Base-by-base conservation (phyloP, 495 filamentous ascomycete species). In the Penicillium chermesinum region DNA sequence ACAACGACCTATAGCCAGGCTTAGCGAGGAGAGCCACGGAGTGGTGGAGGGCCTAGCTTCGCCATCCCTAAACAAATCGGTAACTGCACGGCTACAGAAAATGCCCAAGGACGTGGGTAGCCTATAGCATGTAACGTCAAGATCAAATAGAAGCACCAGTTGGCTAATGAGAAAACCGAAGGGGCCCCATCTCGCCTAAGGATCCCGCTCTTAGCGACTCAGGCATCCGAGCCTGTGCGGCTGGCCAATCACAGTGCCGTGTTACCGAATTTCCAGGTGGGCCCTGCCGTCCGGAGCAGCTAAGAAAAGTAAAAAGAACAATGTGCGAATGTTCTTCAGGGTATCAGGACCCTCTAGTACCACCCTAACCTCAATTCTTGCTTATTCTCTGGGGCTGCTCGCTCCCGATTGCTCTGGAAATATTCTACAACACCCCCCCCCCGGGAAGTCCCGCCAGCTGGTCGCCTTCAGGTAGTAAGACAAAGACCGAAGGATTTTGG, bases 191-290 rank as follows among this genome's bases (percentile, higher is more conserved):
- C 61, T 70, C 69, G 69, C 66, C 57, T 70, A 72, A 64, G 60
- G 50, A 64, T 72, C 67, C 69, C 67, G 55, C 62, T 67, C 64
- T 64, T 40, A 70, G 69, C 61, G 67, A 66, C 56, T 54, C 52
- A 53, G 37, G 33, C 51, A 59, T 60, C 59, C 57, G 56, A 57
- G 56, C 56, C 56, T 35, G 38, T 6, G 27, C 10, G 15, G 13
- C 16, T 48, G 40, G 41, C 14, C 69, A 74, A 74, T 74, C 64
- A 71, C 32, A 58, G 15, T 12, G 2, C 15, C 30, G 35, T 34
- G 40, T 74, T 72, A 59, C 69, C 71, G 71, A 74, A 64, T 51
- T 41, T 25, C 53, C 12, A 3, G 19, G 47, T 50, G 47, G 47
- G 35, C 12, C 46, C 38, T 30, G 21, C 42, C 42, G 42, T 44